Conservation (phyloP, 2,329 filamentous ascomycete species). For the Trichoderma koningii region DNA sequence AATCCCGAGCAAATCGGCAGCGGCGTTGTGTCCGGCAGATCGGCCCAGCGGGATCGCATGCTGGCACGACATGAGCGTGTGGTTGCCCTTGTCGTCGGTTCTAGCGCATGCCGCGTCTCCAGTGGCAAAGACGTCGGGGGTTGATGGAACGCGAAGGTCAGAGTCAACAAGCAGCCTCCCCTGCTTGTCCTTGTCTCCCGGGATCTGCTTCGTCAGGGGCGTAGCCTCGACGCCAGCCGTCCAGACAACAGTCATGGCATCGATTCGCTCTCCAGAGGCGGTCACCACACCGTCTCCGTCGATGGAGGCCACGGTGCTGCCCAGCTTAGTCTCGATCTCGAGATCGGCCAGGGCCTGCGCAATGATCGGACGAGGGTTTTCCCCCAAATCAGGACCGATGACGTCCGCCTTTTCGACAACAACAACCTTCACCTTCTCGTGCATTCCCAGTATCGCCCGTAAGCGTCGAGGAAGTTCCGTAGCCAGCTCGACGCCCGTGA, state of each 20-base stretch:
- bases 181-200: conserved; percentile 34
- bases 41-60: conserved; percentile 43
- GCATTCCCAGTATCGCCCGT: conserved; percentile 29
- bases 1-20: conserved; percentile 38
- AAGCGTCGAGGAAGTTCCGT: conserved; percentile 39
- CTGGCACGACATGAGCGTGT: conserved; percentile 44
- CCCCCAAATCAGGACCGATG: conserved; percentile 39
- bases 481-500: conserved; percentile 41
- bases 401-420: conserved; percentile 36
- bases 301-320: conserved; percentile 34
- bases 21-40: conserved; percentile 38
- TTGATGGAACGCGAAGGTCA: conserved; percentile 35
- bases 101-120: conserved; percentile 39
- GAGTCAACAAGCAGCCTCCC: conserved; percentile 38
- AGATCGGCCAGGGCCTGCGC: conserved; percentile 36
- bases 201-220: conserved; percentile 38
- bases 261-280: conserved; percentile 38
- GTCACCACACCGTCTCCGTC: conserved; percentile 34
- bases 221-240: conserved; percentile 41
- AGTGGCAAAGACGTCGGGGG: conserved; percentile 37
- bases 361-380: conserved; percentile 39
- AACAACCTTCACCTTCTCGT: conserved; percentile 30
- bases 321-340: conserved; percentile 38
- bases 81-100: conserved; percentile 34
- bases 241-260: conserved; percentile 41